Evolutionary conservation across 192 early-diverging fungal genomes (phyloP).

Genomic region (Coemansia nantahalensis): DNA sequence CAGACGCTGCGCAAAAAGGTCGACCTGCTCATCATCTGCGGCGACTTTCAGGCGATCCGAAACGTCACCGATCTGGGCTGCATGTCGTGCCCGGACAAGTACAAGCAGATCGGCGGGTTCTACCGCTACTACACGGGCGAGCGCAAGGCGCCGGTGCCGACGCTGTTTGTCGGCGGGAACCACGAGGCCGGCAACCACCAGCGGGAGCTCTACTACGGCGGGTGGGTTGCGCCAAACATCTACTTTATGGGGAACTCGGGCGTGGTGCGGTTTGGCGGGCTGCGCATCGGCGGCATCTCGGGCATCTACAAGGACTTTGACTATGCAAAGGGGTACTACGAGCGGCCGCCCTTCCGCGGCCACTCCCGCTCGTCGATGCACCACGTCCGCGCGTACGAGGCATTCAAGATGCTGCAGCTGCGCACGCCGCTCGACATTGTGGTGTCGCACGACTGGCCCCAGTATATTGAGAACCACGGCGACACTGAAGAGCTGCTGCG

Average conservation of each 20-base stretch:
- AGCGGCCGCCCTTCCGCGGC: slow-evolving; percentile 72
- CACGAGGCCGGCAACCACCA: slow-evolving; percentile 95
- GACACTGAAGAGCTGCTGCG: slow-evolving; percentile 60
- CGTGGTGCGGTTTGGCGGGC: slow-evolving; percentile 81
- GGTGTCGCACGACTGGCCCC: slow-evolving; percentile 96
- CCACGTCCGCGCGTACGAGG: slow-evolving; percentile 84
- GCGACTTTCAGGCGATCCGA: slow-evolving; percentile 94
- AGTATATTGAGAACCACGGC: slow-evolving; percentile 78
- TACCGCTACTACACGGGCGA: slow-evolving; percentile 92
- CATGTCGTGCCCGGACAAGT: slow-evolving; percentile 86
- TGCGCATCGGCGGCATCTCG: slow-evolving; percentile 91
- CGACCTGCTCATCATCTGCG: slow-evolving; percentile 94
- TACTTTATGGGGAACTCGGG: slow-evolving; percentile 87
- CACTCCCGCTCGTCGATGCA: slow-evolving; percentile 71
- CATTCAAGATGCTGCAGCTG: slow-evolving; percentile 72
- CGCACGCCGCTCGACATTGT: slow-evolving; percentile 80
- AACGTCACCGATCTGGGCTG: slow-evolving; percentile 77
- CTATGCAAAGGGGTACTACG: slow-evolving; percentile 67
- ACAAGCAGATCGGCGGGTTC: slow-evolving; percentile 79
- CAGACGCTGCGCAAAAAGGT: slow-evolving; percentile 60
- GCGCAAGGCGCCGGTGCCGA: slow-evolving; percentile 75
- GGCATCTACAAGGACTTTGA: slow-evolving; percentile 80
- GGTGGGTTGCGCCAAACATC: slow-evolving; percentile 92
- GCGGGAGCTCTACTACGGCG: slow-evolving; percentile 95
- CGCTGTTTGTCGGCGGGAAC: slow-evolving; percentile 97